phyloP scores from a whole-genome alignment of 306 rosid genomes.

The Ormosia emarginata region DNA sequence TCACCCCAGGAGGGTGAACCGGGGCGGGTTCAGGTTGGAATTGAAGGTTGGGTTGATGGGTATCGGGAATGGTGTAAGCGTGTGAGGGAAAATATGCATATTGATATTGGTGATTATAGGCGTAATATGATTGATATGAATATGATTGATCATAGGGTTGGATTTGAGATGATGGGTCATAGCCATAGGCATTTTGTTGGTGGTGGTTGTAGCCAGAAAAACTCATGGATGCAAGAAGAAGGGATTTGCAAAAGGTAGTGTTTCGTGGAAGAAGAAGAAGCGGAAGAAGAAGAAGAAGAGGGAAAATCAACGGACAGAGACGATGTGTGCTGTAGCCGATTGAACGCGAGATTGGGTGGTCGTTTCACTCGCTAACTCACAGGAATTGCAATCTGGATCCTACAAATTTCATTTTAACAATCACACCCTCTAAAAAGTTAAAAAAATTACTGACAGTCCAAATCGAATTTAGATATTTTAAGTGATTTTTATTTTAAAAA shows the following conservation, averaged over 20 bases:
- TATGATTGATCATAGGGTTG: conserved; percentile 42
- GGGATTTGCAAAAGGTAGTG: background rate
- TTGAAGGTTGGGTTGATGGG: conserved; percentile 16
- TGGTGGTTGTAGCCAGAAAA: conserved; percentile 22
- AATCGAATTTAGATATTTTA: no score
- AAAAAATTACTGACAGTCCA: no score
- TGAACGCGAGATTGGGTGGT: background rate
- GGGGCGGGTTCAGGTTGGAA: conserved; percentile 29
- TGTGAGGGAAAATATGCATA: conserved; percentile 20
- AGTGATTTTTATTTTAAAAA: no score
- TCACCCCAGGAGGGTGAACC: conserved; percentile 47
- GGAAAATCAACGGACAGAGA: background rate
- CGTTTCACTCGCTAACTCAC: background rate
- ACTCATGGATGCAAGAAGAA: conserved; percentile 17
- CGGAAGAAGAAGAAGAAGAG: background rate
- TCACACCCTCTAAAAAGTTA: no score
- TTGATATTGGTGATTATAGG: conserved; percentile 33
- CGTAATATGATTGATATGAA: conserved; percentile 32
- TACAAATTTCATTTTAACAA: no score
- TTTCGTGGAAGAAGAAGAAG: background rate
- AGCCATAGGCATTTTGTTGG: conserved; percentile 13
- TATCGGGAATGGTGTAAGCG: background rate
- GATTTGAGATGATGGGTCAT: conserved; percentile 34
- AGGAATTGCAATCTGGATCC: no score
- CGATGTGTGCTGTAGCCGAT: background rate